Evolutionary conservation across 2,329 filamentous ascomycete species (phyloP).

Genomic region (Eutypa lata): DNA sequence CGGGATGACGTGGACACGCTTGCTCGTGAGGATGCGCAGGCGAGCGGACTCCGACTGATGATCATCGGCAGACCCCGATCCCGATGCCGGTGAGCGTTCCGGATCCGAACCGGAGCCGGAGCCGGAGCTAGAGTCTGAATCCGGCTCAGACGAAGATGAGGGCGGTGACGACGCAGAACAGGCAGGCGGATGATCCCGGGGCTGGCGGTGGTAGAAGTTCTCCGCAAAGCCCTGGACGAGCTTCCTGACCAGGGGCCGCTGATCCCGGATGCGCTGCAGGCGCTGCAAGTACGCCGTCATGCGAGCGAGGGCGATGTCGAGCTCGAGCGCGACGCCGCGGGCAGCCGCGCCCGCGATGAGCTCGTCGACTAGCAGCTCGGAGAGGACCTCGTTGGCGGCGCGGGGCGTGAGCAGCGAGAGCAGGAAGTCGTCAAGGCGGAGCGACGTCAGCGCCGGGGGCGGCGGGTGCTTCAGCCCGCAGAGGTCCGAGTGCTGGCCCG

Average conservation of each 20-base stretch:
- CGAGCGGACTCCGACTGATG: constrained; percentile 2
- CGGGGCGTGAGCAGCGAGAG: neutral
- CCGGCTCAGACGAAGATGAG: neutral
- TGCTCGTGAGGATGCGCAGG: constrained; percentile 10
- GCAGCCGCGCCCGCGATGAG: constrained; percentile 7
- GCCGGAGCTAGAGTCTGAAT: neutral
- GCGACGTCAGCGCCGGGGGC: constrained; percentile 5
- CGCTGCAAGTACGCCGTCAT: neutral
- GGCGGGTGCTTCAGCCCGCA: constrained; percentile 4
- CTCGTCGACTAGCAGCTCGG: constrained; percentile 6
- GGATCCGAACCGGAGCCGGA: neutral
- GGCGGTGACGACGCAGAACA: neutral
- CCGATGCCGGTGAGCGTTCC: neutral
- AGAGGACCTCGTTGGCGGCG: constrained; percentile 2
- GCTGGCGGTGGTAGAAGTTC: constrained; percentile 6
- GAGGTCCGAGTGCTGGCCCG: neutral
- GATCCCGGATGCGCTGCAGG: neutral
- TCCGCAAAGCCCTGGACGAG: constrained; percentile 2
- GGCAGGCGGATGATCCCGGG: neutral
- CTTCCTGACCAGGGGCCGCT: neutral
- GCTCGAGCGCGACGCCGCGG: constrained; percentile 3
- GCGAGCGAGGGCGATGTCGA: constrained; percentile 8
- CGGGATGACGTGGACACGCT: constrained; percentile 4
- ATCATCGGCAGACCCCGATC: neutral
- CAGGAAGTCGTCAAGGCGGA: constrained; percentile 6